A percentile compares a stretch with the other conserved stretches of the same genome.
Conservation (phyloP, 164 flowering plant genomes). For the Echeveria elegans region DNA sequence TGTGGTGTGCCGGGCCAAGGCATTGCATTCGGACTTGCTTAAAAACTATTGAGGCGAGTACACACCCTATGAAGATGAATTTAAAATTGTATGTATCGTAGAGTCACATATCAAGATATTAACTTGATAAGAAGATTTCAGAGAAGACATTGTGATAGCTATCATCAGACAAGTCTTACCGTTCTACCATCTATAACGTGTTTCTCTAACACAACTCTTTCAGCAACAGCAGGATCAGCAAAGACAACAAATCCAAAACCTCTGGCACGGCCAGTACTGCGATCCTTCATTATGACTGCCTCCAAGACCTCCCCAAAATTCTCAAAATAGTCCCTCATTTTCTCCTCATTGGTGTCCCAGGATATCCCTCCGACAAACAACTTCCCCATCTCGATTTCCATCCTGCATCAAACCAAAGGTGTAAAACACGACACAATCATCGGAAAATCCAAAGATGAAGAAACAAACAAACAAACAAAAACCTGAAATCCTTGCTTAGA, state of each 20-base stretch:
- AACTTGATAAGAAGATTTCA: no score
- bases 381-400: conserved; percentile 74
- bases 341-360: conserved; percentile 88
- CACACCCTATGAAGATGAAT: no score
- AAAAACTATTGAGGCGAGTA: no score
- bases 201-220: conserved; percentile 59
- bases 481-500: background rate
- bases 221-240: conserved; percentile 75
- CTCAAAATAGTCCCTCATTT: conserved; percentile 65
- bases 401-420: conserved; percentile 18
- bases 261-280: conserved; percentile 88
- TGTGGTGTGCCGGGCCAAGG: no score
- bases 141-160: no score
- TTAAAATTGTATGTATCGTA: no score
- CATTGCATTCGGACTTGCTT: no score
- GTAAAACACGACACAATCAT: background rate
- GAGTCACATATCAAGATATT: no score
- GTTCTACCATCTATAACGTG: conserved; percentile 77
- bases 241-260: conserved; percentile 86
- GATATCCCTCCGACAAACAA: conserved; percentile 87
- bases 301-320: conserved; percentile 65
- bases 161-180: conserved; percentile 29
- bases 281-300: conserved; percentile 88
- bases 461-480: background rate
- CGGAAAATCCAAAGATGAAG: background rate